Conservation (phyloP, 106 monocot species). For the Ottelia alismoides region DNA sequence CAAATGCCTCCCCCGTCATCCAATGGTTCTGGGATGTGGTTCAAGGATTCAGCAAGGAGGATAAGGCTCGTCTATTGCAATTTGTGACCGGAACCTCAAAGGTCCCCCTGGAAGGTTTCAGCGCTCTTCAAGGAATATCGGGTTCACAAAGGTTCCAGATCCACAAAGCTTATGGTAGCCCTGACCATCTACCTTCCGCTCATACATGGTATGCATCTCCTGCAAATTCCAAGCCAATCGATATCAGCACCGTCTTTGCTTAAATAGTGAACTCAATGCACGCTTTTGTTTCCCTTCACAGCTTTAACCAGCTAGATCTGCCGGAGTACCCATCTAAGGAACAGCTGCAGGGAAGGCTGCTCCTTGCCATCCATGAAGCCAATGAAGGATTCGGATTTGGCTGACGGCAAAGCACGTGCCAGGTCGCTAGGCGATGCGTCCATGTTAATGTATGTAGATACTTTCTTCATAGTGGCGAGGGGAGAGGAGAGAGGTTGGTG, state of each 20-base stretch:
- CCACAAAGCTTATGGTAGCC: conserved; percentile 94
- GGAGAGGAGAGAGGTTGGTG: no score
- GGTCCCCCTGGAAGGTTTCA: conserved; percentile 98
- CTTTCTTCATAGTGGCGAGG: no score
- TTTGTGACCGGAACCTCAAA: conserved; percentile 99
- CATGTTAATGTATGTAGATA: no score
- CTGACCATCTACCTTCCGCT: conserved; percentile 82
- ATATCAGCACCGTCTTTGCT: no score
- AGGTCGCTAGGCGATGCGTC: no score
- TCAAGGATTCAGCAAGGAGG: conserved; percentile 94
- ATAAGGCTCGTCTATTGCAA: conserved; percentile 94
- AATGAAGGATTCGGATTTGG: conserved; percentile 96
- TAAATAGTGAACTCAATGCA: no score
- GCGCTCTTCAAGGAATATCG: conserved; percentile 95
- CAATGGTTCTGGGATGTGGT: conserved; percentile 99
- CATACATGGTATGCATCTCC: conserved; percentile 97
- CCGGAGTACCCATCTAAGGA: conserved; percentile 95
- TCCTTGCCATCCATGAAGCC: conserved; percentile 89
- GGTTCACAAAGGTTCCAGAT: conserved; percentile 94
- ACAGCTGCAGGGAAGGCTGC: conserved; percentile 69
- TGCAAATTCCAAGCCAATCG: no score
- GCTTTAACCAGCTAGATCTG: conserved; percentile 90
- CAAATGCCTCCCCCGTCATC: conserved; percentile 80
- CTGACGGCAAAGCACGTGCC: conserved; percentile 17
- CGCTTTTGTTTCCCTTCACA: no score